Percentiles rank a stretch among this genome's conserved stretches.
phyloP scores from a whole-genome alignment of 139 green algal species.

The Edaphochlamys debaryana region DNA sequence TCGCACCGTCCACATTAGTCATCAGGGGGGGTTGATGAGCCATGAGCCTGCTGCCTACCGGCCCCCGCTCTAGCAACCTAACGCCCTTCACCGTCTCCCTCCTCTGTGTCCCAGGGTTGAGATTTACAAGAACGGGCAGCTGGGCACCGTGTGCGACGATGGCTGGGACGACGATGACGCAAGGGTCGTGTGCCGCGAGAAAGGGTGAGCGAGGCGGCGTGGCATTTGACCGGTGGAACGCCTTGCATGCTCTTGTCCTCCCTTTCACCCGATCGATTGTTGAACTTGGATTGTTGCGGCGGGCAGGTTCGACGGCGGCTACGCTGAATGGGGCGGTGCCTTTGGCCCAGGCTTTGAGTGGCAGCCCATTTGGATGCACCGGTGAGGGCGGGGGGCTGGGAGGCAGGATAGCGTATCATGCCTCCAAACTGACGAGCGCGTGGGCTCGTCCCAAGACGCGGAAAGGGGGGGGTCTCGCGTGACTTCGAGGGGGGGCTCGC shows the following conservation, averaged over 20 bases:
- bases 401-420: no score
- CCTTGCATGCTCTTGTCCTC: no score
- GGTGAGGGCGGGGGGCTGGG: not conserved
- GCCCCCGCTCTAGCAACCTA: not conserved
- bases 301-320: conserved; percentile 38
- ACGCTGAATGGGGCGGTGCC: conserved; percentile 29
- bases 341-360: conserved; percentile 34
- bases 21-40: no score
- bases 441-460: no score
- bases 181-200: no score
- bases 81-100: not conserved
- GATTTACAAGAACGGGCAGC: conserved; percentile 6
- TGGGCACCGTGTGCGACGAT: conserved; percentile 37
- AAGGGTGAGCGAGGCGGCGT: no score
- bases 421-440: no score
- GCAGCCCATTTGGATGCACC: conserved; percentile 31
- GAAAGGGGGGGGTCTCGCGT: no score
- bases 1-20: not conserved
- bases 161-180: conserved; percentile 24
- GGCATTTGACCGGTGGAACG: no score
- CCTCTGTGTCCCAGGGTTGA: conserved; percentile 15
- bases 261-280: no score
- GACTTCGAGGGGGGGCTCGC: no score
- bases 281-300: not conserved
- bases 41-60: no score